Percentiles rank a stretch among this genome's conserved stretches.
Conservation (phyloP, 2,329 filamentous ascomycete species). For the Microdochium trichocladiopsis region DNA sequence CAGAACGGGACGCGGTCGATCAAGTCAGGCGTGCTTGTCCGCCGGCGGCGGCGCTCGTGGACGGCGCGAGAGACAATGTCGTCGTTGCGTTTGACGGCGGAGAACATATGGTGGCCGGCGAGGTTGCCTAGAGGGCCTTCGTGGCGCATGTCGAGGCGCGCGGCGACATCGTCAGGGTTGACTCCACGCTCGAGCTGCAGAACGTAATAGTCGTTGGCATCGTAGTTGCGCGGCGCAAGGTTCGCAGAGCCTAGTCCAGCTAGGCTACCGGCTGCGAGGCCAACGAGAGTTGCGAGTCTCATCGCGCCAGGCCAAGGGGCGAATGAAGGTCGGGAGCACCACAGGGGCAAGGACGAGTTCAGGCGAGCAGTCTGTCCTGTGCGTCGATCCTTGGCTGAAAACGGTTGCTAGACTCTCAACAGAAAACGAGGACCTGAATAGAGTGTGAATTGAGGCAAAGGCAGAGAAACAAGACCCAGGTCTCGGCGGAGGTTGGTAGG, state of each 20-base stretch:
- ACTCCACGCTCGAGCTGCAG: constrained; percentile 67
- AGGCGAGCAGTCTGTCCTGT: background rate
- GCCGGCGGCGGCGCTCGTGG: constrained; percentile 43
- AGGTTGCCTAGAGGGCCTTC: constrained; percentile 78
- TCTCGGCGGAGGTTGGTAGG: background rate
- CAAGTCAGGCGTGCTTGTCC: constrained; percentile 36
- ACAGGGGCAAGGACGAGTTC: background rate
- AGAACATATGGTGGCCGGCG: constrained; percentile 78
- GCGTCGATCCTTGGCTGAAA: background rate
- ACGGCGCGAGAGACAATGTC: constrained; percentile 52
- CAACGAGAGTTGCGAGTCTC: constrained; percentile 45
- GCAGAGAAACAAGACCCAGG: background rate
- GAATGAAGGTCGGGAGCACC: background rate
- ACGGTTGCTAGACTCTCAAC: too few species aligned
- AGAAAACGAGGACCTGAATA: too few species aligned
- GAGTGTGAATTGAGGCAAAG: background rate
- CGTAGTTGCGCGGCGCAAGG: constrained; percentile 61
- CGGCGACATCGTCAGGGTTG: constrained; percentile 63
- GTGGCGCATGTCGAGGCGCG: constrained; percentile 66
- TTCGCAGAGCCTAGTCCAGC: constrained; percentile 32
- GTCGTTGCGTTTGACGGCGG: constrained; percentile 53
- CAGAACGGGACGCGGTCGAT: constrained; percentile 72
- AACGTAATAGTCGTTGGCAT: constrained; percentile 85
- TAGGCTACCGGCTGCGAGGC: constrained; percentile 39
- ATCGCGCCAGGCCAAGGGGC: constrained; percentile 24